These are phyloP conservation scores for Seiridium cupressi DNA, from an alignment of 2,329 filamentous ascomycete genomes.

Conservation along the genomic window DNA sequence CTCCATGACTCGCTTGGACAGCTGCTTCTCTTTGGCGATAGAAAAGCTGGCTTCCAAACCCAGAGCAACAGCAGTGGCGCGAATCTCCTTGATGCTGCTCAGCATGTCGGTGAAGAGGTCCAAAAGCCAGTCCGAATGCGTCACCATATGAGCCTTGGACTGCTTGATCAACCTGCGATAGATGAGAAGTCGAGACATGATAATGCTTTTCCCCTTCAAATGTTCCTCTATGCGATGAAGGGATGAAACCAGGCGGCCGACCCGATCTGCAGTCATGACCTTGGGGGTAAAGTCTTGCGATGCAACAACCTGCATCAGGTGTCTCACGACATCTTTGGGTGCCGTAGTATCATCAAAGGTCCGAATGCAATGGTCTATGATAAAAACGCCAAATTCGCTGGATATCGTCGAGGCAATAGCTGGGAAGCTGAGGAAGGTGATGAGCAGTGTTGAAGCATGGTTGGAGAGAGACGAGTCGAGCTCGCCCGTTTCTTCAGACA, in stretches of 20 bases:
- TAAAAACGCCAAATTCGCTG: constrained; percentile 75
- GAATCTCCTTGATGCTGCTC: constrained; percentile 74
- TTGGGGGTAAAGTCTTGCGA: constrained; percentile 76
- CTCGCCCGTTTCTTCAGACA: constrained; percentile 46
- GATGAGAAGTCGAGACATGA: constrained; percentile 73
- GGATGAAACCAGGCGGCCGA: constrained; percentile 67
- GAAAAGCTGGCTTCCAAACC: constrained; percentile 68
- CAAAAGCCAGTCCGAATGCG: constrained; percentile 74
- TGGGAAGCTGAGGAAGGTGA: constrained; percentile 72
- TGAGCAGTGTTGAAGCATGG: constrained; percentile 75
- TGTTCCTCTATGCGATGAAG: constrained; percentile 72
- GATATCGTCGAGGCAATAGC: constrained; percentile 69
- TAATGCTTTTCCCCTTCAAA: constrained; percentile 76
- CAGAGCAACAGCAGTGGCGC: constrained; percentile 70
- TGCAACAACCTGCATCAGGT: constrained; percentile 77
- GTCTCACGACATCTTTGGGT: constrained; percentile 76
- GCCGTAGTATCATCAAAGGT: constrained; percentile 66
- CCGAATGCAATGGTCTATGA: constrained; percentile 78
- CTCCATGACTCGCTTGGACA: constrained; percentile 66
- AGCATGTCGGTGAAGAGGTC: constrained; percentile 82
- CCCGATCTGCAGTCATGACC: constrained; percentile 70
- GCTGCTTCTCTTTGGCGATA: constrained; percentile 66
- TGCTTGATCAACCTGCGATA: constrained; percentile 77
- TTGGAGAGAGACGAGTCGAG: constrained; percentile 70
- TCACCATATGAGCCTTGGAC: constrained; percentile 66